Conservation (phyloP, 225 moss, liverwort and hornwort genomes). For the Marchantia paleacea region DNA sequence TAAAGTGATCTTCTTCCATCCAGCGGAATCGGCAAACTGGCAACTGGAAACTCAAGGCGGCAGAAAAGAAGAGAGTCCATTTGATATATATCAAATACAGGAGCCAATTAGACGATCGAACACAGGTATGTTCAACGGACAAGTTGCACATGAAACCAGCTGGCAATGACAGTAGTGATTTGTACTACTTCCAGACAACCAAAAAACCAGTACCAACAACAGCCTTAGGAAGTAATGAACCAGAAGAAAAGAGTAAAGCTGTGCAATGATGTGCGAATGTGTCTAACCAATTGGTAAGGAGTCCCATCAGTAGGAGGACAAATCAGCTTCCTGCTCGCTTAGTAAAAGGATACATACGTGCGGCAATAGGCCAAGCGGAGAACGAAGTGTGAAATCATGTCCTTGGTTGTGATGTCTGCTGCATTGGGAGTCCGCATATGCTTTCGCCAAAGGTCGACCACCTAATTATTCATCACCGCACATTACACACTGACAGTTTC, state of each 20-base stretch:
- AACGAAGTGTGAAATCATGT: slow-evolving; percentile 82
- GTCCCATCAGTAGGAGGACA: background rate
- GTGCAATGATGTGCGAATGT: background rate
- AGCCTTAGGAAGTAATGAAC: background rate
- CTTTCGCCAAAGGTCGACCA: slow-evolving; percentile 76
- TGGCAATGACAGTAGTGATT: background rate
- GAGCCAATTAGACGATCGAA: background rate
- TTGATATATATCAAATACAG: background rate
- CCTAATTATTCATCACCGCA: slow-evolving; percentile 28
- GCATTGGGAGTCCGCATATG: slow-evolving; percentile 66
- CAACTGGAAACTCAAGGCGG: background rate
- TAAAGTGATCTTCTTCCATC: background rate
- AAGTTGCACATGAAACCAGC: background rate
- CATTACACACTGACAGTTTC: background rate
- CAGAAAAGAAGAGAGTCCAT: background rate
- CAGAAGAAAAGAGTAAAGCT: background rate
- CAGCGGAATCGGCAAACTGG: background rate
- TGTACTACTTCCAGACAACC: background rate
- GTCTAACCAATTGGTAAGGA: background rate
- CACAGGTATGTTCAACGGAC: background rate
- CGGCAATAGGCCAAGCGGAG: slow-evolving; percentile 89
- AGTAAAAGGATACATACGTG: slow-evolving; percentile 32
- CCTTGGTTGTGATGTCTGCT: slow-evolving; percentile 60
- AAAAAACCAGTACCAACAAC: background rate
- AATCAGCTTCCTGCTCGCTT: background rate